Evolutionary conservation across 306 rosid genomes (phyloP), one percentile per base, ranked within the genome.

Genomic region (Ochetophila trinervis): DNA sequence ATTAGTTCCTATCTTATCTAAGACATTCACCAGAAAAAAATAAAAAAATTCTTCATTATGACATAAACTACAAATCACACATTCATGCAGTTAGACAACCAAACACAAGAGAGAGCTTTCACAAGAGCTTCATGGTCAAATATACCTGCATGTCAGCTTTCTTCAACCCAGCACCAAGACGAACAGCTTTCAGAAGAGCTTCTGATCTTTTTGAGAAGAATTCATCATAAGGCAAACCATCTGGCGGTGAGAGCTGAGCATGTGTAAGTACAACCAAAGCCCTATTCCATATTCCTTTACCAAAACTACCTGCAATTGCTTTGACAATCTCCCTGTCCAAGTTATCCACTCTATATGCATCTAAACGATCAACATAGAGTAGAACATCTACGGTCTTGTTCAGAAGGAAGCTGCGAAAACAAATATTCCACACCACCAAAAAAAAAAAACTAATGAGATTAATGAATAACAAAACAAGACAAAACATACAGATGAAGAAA

Each of bases 331-430:
- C 86, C 78, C 67, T 89, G 76, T 93, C 99, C 91, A 93, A 78
- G 80, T 79, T 84, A 70, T 93, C 99, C 44, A 93, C 99, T 68
- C 99, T 80, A 78, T 93, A 93, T 2, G 88, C 86, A 79, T 93
- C 99, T 80, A 93, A 74, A 40, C 96, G 99, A 64, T 93, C 97
- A 87, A 93, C 97, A 30, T 87, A 90, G 70, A 93, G 91, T 74
- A 93, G 84, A 75, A 93, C 83, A 71, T 90, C 97, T 68, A 93
- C 84, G 80, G 97, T 93, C 88, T 90, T 93, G 79, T 93, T 88
- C 72, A 90, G 75, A 79, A 90, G 94, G 76, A 87, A 93, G 64
- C 97, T 93, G 78, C 72, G 56, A 78, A 79, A 60, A 64, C 42
- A 72, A 65, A 30, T 11, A 66, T 52, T 22, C 66, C 59, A 54